phyloP scores from a whole-genome alignment of 208 protist species.

The Sergeia podlipaevii region DNA sequence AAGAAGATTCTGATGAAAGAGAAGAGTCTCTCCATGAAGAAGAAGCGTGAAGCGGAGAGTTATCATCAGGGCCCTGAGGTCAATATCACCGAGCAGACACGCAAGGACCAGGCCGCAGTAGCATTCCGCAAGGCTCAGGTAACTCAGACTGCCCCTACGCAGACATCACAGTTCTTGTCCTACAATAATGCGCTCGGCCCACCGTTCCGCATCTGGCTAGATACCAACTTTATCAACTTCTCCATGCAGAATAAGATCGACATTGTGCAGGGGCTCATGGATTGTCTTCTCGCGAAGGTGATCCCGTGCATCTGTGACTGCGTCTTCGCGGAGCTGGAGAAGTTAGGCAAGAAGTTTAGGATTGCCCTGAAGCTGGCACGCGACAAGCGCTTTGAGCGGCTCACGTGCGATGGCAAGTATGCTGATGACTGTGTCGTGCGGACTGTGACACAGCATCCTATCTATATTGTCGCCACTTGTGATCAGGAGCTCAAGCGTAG shows the following conservation, averaged over 20 bases:
- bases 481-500: constrained; percentile 97
- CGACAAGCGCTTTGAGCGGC: constrained; percentile 97
- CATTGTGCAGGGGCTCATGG: constrained; percentile 97
- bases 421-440: constrained; percentile 99
- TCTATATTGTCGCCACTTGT: constrained; percentile 92
- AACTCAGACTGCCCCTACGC: constrained; percentile 50
- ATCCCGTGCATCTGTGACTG: constrained; percentile 98
- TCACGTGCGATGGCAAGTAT: constrained; percentile 98
- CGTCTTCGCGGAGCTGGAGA: constrained; percentile 99
- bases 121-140: constrained; percentile 61
- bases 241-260: constrained; percentile 99
- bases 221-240: constrained; percentile 99
- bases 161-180: constrained; percentile 94
- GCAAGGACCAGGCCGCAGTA: constrained; percentile 66
- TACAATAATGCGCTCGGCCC: constrained; percentile 98
- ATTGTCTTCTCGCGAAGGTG: constrained; percentile 99
- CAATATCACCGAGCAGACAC: constrained; percentile 28
- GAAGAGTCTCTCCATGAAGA: constrained; percentile 77
- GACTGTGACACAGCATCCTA: constrained; percentile 91
- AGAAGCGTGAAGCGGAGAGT: constrained; percentile 85
- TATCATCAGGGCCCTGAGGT: constrained; percentile 48
- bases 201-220: constrained; percentile 98
- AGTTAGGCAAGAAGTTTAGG: constrained; percentile 96
- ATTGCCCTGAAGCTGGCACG: constrained; percentile 94
- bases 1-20: constrained; percentile 92